phyloP scores from a whole-genome alignment of 371 early-diverging fungal species.

The Mucor irregularis region DNA sequence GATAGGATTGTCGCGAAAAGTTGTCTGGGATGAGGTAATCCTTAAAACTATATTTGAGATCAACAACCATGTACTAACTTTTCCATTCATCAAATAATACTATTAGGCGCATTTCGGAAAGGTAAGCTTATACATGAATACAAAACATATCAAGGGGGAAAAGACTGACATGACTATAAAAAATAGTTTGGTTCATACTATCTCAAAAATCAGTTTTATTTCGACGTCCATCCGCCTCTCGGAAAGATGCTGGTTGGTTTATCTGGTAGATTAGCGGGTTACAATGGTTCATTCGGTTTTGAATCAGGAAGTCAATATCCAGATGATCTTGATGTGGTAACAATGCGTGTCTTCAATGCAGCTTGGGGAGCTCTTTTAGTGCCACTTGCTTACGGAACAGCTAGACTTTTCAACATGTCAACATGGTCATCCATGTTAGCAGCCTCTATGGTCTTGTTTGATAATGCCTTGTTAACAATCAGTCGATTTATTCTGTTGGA shows the following conservation, averaged over 20 bases:
- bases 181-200: conserved; percentile 93
- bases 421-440: conserved; percentile 65
- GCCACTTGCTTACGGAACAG: conserved; percentile 92
- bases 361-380: conserved; percentile 92
- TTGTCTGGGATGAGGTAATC: conserved; percentile 76
- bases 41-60: background rate
- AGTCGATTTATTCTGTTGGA: conserved; percentile 98
- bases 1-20: conserved; percentile 71
- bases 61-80: too few relatives aligned
- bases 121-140: too few relatives aligned
- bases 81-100: background rate
- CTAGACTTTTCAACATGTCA: conserved; percentile 73
- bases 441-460: conserved; percentile 76
- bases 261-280: conserved; percentile 87
- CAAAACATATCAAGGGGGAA: too few relatives aligned
- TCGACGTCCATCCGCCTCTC: conserved; percentile 99
- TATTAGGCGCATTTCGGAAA: conserved; percentile 91
- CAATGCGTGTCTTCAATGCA: conserved; percentile 92
- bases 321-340: conserved; percentile 75
- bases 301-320: conserved; percentile 89
- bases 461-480: conserved; percentile 86
- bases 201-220: conserved; percentile 90
- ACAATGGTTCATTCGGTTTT: conserved; percentile 91
- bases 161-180: too few relatives aligned
- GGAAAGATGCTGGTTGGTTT: conserved; percentile 98